These are phyloP conservation scores for Exophiala calicioides DNA, from an alignment of 2,329 filamentous ascomycete genomes.

Conservation along the genomic window DNA sequence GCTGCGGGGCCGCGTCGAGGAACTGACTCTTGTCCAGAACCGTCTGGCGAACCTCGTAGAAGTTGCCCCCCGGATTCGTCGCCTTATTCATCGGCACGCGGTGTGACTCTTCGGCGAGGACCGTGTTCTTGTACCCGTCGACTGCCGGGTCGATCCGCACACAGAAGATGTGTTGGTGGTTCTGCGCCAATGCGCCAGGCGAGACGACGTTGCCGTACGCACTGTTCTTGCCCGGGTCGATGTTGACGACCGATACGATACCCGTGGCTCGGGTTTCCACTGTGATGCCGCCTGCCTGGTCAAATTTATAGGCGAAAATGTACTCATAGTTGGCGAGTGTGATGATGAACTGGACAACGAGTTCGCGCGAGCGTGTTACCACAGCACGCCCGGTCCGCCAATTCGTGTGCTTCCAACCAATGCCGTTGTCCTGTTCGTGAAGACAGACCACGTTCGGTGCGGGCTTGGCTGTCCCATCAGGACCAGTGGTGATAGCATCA, in stretches of 20 bases:
- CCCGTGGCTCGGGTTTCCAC: conserved; percentile 67
- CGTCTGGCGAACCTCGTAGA: conserved; percentile 57
- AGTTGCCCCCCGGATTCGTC: conserved; percentile 64
- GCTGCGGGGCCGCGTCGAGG: conserved; percentile 55
- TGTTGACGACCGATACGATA: conserved; percentile 63
- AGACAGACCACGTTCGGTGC: conserved; percentile 66
- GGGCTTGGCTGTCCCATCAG: conserved; percentile 54
- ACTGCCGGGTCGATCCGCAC: conserved; percentile 66
- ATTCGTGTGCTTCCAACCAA: conserved; percentile 71
- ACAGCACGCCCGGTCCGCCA: conserved; percentile 64
- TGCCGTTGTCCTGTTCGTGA: conserved; percentile 69
- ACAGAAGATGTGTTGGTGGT: conserved; percentile 71
- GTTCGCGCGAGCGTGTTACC: conserved; percentile 61
- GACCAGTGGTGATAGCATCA: conserved; percentile 56
- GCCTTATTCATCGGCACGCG: conserved; percentile 51
- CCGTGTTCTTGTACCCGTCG: conserved; percentile 56
- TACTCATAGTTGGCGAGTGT: conserved; percentile 73
- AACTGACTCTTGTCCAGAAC: conserved; percentile 49
- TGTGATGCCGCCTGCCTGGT: conserved; percentile 62
- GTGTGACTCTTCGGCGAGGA: conserved; percentile 57
- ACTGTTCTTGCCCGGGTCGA: conserved; percentile 57
- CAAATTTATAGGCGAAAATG: conserved; percentile 65
- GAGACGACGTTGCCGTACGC: conserved; percentile 64
- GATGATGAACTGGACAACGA: conserved; percentile 68
- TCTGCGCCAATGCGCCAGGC: conserved; percentile 65